These are phyloP conservation scores for Fusarium bulbicola DNA, from an alignment of 2,329 filamentous ascomycete genomes.

Conservation along the genomic window DNA sequence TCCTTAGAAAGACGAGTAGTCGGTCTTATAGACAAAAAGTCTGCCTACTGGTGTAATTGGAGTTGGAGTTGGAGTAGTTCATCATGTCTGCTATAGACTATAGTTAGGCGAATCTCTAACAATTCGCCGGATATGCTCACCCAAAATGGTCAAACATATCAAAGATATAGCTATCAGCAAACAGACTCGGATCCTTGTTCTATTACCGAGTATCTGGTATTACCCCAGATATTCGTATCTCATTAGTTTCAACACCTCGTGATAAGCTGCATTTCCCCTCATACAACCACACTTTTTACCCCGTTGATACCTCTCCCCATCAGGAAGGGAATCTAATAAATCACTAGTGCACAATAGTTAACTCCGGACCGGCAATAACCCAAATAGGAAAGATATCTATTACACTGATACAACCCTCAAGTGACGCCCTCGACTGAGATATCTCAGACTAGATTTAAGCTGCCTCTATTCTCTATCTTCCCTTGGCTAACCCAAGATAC, in stretches of 20 bases:
- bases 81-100: not conserved
- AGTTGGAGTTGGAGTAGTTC: not conserved
- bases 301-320: slow-evolving; percentile 4
- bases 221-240: not conserved
- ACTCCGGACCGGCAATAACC: not conserved
- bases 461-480: not conserved
- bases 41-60: not conserved
- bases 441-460: slow-evolving; percentile 14
- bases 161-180: not conserved
- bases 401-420: not conserved
- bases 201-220: not conserved
- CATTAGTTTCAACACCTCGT: not conserved
- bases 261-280: slow-evolving; percentile 7
- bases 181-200: not conserved
- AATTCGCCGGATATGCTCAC: not conserved
- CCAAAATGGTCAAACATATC: not conserved
- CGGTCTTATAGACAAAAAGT: not conserved
- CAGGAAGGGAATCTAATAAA: slow-evolving; percentile 9
- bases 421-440: not conserved
- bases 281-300: not conserved
- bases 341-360: slow-evolving; percentile 1
- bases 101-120: not conserved
- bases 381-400: slow-evolving; percentile 20
- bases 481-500: not conserved
- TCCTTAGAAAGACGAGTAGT: not conserved